Percentiles rank a stretch among this genome's conserved stretches.
These are phyloP conservation scores for Chaetomium sp. DNA, from an alignment of 2,329 filamentous ascomycete genomes.

Conservation along the genomic window DNA sequence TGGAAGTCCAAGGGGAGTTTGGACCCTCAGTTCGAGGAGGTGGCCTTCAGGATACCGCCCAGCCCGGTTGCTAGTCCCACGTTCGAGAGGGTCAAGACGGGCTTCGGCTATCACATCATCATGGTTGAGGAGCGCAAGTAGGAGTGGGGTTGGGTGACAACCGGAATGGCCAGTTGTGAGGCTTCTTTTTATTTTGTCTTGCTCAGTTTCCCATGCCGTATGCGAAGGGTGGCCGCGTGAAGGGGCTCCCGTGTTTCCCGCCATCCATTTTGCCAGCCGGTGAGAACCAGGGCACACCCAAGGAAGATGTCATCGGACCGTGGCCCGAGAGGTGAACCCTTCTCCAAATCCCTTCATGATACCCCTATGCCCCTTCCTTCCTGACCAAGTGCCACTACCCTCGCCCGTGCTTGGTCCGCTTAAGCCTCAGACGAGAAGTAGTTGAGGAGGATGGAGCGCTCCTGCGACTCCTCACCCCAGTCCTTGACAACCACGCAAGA, in stretches of 20 bases:
- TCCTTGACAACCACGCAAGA: constrained; percentile 99
- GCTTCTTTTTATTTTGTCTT: constrained; percentile 35
- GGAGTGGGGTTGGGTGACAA: constrained; percentile 10
- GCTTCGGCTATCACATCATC: constrained; percentile 77
- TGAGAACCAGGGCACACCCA: constrained; percentile 51
- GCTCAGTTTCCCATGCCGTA: constrained; percentile 39
- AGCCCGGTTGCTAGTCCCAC: constrained; percentile 67
- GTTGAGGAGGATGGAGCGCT: constrained; percentile 98
- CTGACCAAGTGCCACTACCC: constrained; percentile 37
- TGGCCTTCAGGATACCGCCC: constrained; percentile 68
- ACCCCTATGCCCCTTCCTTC: constrained; percentile 16
- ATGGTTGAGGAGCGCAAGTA: constrained; percentile 68
- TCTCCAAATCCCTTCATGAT: constrained; percentile 35
- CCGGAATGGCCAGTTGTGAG: constrained; percentile 32
- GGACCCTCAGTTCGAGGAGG: constrained; percentile 69
- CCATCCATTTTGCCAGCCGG: constrained; percentile 48
- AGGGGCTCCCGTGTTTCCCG: constrained; percentile 36
- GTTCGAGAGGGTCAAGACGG: constrained; percentile 71
- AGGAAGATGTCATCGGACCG: constrained; percentile 37
- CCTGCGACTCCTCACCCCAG: constrained; percentile 99
- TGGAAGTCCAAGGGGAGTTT: constrained; percentile 72
- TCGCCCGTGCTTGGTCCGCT: constrained; percentile 38
- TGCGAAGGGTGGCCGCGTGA: constrained; percentile 32
- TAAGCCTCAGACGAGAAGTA: constrained; percentile 97
- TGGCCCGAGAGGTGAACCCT: constrained; percentile 40